A percentile compares a stretch with the other conserved stretches of the same genome.
These are phyloP conservation scores for Alternaria gaisen DNA, from an alignment of 2,329 filamentous ascomycete species.

Conservation along the genomic window DNA sequence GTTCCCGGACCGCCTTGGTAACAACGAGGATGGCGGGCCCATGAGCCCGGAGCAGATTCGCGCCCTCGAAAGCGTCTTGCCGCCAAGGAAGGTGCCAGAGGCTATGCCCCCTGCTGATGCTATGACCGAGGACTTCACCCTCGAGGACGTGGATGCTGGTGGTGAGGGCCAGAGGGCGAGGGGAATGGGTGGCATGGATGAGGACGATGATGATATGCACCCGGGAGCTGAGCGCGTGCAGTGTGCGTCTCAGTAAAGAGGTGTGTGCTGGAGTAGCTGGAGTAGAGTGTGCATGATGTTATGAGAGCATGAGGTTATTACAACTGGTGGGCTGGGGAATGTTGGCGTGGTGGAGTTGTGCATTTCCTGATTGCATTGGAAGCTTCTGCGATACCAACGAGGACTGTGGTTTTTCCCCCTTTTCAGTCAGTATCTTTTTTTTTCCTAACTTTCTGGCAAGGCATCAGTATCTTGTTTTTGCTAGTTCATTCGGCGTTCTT, in stretches of 20 bases:
- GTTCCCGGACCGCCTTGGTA: constrained; percentile 73
- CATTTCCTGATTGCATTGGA: not conserved
- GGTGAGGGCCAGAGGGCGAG: constrained; percentile 72
- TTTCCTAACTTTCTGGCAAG: not conserved
- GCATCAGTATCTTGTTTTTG: too few relatives aligned
- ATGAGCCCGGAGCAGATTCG: constrained; percentile 74
- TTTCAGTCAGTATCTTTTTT: not conserved
- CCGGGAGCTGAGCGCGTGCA: constrained; percentile 79
- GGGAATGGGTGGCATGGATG: constrained; percentile 69
- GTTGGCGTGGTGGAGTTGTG: constrained; percentile 1
- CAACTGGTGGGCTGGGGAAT: not conserved
- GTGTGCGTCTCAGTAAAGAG: constrained; percentile 77
- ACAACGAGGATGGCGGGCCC: constrained; percentile 55
- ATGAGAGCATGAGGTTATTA: not conserved
- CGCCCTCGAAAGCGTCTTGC: constrained; percentile 84
- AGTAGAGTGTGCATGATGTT: not conserved
- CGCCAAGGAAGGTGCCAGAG: constrained; percentile 69
- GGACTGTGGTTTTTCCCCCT: too few relatives aligned
- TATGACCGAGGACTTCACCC: constrained; percentile 88
- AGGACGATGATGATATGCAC: constrained; percentile 70
- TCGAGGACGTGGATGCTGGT: constrained; percentile 82
- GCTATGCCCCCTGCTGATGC: constrained; percentile 77
- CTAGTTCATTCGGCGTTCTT: too few relatives aligned
- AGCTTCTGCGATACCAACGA: constrained; percentile 1
- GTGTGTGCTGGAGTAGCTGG: constrained; percentile 53